Conservation (phyloP, 495 filamentous ascomycete genomes). For the Hyaloscypha variabilis region DNA sequence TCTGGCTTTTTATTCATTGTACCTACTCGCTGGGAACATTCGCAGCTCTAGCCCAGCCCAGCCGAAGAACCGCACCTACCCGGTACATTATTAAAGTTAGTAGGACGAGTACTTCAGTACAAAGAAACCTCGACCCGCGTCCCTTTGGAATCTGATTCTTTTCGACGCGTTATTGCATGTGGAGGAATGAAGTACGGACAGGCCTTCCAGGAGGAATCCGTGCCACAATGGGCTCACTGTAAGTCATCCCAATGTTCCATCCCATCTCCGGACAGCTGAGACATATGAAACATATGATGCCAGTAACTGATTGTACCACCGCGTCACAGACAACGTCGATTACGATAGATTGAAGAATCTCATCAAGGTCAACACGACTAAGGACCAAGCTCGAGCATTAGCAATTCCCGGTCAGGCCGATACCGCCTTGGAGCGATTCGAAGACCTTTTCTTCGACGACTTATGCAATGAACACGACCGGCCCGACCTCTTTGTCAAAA, state of each 20-base stretch:
- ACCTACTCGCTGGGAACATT: neutral
- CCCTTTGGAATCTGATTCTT: no score
- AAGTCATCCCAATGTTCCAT: constrained; percentile 17
- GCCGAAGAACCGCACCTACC: neutral
- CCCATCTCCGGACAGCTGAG: neutral
- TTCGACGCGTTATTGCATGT: neutral
- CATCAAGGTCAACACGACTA: constrained; percentile 70
- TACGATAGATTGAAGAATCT: constrained; percentile 75
- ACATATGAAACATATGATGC: constrained; percentile 1
- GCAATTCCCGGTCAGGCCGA: constrained; percentile 65
- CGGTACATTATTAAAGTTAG: no score
- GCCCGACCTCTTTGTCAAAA: constrained; percentile 68
- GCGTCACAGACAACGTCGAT: constrained; percentile 68
- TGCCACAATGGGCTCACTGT: constrained; percentile 54
- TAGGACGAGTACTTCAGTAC: no score
- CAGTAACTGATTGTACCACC: neutral
- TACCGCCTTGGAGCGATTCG: constrained; percentile 55
- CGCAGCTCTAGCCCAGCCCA: neutral
- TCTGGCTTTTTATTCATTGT: neutral
- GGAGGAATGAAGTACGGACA: constrained; percentile 59
- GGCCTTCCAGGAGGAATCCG: constrained; percentile 53
- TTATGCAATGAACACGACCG: constrained; percentile 67
- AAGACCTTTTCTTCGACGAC: constrained; percentile 62
- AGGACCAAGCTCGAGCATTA: constrained; percentile 59
- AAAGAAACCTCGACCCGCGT: neutral